Base-by-base conservation (phyloP, 441 rosid species). In the Populus trichocarpa region DNA sequence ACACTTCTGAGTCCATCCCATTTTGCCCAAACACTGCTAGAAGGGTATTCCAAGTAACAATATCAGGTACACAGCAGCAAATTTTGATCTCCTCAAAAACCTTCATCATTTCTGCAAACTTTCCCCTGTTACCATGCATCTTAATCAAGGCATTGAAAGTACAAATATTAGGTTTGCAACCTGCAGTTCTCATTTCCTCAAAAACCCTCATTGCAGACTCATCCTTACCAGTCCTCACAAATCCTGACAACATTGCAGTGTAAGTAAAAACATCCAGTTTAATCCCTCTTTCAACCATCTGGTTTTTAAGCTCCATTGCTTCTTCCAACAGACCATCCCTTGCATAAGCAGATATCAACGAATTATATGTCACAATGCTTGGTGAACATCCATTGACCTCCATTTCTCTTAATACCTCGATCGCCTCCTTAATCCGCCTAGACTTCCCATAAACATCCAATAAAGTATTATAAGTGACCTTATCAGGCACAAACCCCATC, bases 41-140 rank as follows among this genome's bases (percentile, higher is more conserved):
- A 25, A 96, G 88, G 12, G 98, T 93, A 71, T 93, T 96, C 99
- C 99, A 96, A 18, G 98, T 93, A 83, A 92, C 98, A 80, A 96
- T 91, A 72, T 96, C 94, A 0, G 98, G 97, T n/a, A 86, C 79
- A 81, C 93, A 89, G 32, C 84, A 83, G 67, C 94, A 88, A n/a
- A 66, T 65, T 77, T 89, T 88, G 73, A 96, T 93, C 84, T 93
- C 94, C 72, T 93, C 97, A 75, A 92, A 96, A 75, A 92, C 86
- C 88, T 86, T 91, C 97, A 96, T 92, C 98, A 96, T 93, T 77
- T 92, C 97, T 12, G 87, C 78, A 83, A 96, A 93, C 72, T 87
- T 92, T 22, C 98, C 98, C 75, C 97, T 83, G 80, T 91, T 86
- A 32, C 99, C 98, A 30, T 92, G 86, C 99, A 96, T 91, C 90